These are phyloP conservation scores for Kuraishia piskuri DNA, from an alignment of 805 yeast species.

Conservation along the genomic window DNA sequence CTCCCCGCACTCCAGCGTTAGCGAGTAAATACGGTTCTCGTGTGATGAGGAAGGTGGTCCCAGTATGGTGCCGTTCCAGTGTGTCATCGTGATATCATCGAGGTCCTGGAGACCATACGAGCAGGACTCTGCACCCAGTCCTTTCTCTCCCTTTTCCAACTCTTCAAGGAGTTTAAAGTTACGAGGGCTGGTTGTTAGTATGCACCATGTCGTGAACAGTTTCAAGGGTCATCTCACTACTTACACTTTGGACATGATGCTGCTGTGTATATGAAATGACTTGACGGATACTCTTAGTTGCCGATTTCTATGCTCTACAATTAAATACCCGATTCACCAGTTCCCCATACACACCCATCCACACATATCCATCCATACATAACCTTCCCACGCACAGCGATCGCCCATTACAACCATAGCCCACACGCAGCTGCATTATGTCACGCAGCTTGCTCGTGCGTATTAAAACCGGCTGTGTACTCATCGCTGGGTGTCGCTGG, in stretches of 20 bases:
- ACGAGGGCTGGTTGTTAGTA: conserved; percentile 55
- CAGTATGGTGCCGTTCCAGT: conserved; percentile 96
- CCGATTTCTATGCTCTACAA: too few species aligned
- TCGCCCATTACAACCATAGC: too few species aligned
- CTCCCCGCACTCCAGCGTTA: conserved; percentile 74
- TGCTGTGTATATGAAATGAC: not conserved
- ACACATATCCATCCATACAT: too few species aligned
- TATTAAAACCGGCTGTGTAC: too few species aligned
- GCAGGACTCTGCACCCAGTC: conserved; percentile 92
- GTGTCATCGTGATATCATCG: conserved; percentile 87
- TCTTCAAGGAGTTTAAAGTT: conserved; percentile 93
- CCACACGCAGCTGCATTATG: too few species aligned
- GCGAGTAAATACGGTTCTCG: conserved; percentile 87
- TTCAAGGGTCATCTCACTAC: conserved; percentile 13
- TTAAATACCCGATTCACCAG: too few species aligned
- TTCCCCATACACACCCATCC: too few species aligned
- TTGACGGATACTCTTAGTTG: too few species aligned
- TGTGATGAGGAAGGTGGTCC: conserved; percentile 86
- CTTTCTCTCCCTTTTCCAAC: conserved; percentile 96
- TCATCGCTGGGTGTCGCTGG: too few species aligned
- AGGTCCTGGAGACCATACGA: conserved; percentile 88
- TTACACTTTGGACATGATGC: conserved; percentile 37
- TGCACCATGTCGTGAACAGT: not conserved
- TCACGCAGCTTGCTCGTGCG: too few species aligned
- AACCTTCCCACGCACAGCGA: too few species aligned